phyloP scores from a whole-genome alignment of 2,329 filamentous ascomycete species.

The Microsporum audouinii region DNA sequence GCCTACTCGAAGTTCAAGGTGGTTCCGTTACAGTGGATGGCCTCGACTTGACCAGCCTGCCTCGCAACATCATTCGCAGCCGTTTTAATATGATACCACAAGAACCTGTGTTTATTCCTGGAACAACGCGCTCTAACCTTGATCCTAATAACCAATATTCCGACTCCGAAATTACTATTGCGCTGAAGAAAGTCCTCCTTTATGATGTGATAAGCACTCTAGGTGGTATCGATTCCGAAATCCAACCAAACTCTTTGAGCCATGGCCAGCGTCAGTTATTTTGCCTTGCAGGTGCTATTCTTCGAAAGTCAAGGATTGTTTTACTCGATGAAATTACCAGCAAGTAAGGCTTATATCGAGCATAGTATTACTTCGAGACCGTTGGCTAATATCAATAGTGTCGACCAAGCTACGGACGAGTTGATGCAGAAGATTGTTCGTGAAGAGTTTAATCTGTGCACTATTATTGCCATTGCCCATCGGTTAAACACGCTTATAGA shows the following conservation, averaged over 20 bases:
- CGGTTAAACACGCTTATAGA: background rate
- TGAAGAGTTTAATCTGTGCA: conserved; percentile 9
- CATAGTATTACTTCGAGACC: background rate
- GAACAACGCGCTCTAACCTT: conserved; percentile 82
- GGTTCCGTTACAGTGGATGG: conserved; percentile 52
- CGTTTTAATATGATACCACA: conserved; percentile 93
- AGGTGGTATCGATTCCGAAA: conserved; percentile 30
- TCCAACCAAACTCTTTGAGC: conserved; percentile 34
- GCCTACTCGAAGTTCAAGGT: conserved; percentile 75
- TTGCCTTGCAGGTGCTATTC: conserved; percentile 50
- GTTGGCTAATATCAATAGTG: background rate
- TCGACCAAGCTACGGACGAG: conserved; percentile 9
- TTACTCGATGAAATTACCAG: conserved; percentile 54
- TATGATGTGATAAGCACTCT: conserved; percentile 27
- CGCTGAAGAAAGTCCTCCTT: conserved; percentile 29
- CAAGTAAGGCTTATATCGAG: conserved; percentile 26
- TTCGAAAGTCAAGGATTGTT: conserved; percentile 49
- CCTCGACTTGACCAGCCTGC: conserved; percentile 78
- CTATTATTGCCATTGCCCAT: conserved; percentile 11
- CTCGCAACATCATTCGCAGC: conserved; percentile 72
- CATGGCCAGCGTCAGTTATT: conserved; percentile 53
- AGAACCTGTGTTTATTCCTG: conserved; percentile 89
- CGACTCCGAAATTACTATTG: conserved; percentile 27
- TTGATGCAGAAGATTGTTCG: conserved; percentile 10
- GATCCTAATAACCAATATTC: conserved; percentile 53